Percentiles rank a stretch among this genome's conserved stretches.
Conservation (phyloP, 306 rosid species). For the Medicago lupulina region DNA sequence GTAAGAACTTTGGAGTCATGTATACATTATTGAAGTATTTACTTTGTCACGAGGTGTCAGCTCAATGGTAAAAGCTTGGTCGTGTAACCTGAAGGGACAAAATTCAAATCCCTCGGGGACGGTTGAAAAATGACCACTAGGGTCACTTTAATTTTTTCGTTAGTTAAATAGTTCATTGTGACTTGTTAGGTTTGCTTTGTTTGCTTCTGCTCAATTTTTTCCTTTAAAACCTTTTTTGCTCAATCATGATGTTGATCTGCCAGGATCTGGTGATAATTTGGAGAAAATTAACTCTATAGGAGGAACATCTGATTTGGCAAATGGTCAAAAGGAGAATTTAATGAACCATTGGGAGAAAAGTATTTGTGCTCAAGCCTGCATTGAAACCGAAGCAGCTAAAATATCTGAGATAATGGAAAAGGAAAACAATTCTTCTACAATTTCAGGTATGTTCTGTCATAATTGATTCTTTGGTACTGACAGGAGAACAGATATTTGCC, state of each 20-base stretch:
- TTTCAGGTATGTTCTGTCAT: conserved; percentile 49
- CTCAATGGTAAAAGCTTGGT: no score
- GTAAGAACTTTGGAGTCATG: not conserved
- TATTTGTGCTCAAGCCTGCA: conserved; percentile 37
- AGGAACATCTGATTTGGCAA: conserved; percentile 34
- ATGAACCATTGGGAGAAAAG: conserved; percentile 40
- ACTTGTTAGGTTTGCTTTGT: no score
- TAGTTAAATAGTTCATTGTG: no score
- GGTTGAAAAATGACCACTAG: no score
- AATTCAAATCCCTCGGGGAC: no score
- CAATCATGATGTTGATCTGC: conserved; percentile 35
- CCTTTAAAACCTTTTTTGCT: conserved; percentile 2
- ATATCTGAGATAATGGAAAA: conserved; percentile 44
- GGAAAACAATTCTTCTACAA: conserved; percentile 39
- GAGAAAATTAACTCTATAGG: conserved; percentile 41
- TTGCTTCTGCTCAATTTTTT: no score
- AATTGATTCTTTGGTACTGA: not conserved
- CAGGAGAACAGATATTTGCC: not conserved
- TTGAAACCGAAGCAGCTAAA: conserved; percentile 29
- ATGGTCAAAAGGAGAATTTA: conserved; percentile 42
- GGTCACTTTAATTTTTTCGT: no score
- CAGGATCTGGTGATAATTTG: conserved; percentile 51
- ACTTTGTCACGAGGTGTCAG: no score
- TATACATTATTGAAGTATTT: no score
- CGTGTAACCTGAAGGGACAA: no score